phyloP scores from a whole-genome alignment of 2,329 filamentous ascomycete species.

The Xylariales sp. region DNA sequence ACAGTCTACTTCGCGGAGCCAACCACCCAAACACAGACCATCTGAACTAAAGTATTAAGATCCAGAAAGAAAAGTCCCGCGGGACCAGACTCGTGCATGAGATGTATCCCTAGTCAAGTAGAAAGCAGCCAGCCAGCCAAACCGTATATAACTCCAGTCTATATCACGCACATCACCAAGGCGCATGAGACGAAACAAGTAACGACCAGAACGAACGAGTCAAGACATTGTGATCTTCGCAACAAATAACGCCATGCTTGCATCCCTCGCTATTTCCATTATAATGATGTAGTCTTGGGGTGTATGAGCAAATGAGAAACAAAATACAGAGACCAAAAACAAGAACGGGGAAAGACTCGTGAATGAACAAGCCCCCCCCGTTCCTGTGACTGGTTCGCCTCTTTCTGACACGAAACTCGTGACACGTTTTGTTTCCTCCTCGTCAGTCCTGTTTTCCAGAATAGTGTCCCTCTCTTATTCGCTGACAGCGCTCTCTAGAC shows the following conservation, averaged over 20 bases:
- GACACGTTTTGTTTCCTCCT: constrained; percentile 13
- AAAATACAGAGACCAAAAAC: constrained; percentile 27
- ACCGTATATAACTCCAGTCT: background rate
- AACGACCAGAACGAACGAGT: background rate
- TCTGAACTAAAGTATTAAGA: no score
- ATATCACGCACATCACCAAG: background rate
- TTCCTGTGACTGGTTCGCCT: constrained; percentile 14
- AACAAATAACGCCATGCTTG: constrained; percentile 35
- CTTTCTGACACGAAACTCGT: constrained; percentile 17
- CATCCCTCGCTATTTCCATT: constrained; percentile 34
- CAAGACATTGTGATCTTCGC: constrained; percentile 8
- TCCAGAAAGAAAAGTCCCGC: no score
- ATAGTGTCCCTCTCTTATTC: constrained; percentile 8
- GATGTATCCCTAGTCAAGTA: no score
- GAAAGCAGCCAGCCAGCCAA: no score
- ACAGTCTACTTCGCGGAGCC: background rate
- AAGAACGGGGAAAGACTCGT: background rate
- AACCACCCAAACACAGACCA: no score
- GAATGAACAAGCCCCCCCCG: background rate
- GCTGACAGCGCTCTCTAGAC: constrained; percentile 13
- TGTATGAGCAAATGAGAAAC: constrained; percentile 30
- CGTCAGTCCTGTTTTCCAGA: constrained; percentile 28
- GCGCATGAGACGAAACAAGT: background rate
- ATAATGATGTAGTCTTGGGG: constrained; percentile 28
- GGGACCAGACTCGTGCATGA: no score